Conservation (phyloP, 1,284 basidiomycete genomes). For the Cerrena zonata region DNA sequence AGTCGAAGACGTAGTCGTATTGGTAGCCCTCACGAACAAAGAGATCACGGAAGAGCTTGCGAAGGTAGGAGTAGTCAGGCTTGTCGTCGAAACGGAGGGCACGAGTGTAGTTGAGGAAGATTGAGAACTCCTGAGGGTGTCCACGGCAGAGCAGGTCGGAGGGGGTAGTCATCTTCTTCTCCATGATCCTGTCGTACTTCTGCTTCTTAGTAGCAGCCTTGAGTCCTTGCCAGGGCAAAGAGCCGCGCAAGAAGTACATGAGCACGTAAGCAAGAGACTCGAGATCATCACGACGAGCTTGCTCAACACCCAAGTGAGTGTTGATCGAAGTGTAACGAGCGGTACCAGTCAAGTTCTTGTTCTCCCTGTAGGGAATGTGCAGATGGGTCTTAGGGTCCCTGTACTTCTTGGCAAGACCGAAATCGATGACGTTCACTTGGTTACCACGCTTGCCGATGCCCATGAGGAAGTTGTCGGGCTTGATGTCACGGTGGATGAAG, state of each 20-base stretch:
- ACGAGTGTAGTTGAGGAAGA: constrained; percentile 95
- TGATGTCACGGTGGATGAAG: constrained; percentile 99
- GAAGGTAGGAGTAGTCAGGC: constrained; percentile 95
- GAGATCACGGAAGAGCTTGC: constrained; percentile 96
- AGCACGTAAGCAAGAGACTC: constrained; percentile 95
- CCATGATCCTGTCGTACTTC: constrained; percentile 99
- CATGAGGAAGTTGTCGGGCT: constrained; percentile 99
- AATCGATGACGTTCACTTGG: constrained; percentile 99
- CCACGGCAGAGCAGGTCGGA: constrained; percentile 93
- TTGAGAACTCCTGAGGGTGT: constrained; percentile 95
- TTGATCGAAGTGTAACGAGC: constrained; percentile 99
- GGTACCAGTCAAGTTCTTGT: constrained; percentile 99
- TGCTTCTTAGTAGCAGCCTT: constrained; percentile 99
- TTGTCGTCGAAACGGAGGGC: constrained; percentile 97
- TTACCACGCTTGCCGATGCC: constrained; percentile 99
- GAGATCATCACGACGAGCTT: constrained; percentile 91
- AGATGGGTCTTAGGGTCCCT: constrained; percentile 98
- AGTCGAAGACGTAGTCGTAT: constrained; percentile 98
- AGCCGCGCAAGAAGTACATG: constrained; percentile 97
- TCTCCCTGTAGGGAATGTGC: constrained; percentile 99
- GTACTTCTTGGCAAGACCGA: constrained; percentile 99
- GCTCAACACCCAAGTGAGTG: constrained; percentile 96
- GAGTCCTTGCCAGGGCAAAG: constrained; percentile 94
- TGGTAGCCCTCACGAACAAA: constrained; percentile 96
- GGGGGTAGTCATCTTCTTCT: constrained; percentile 99